Evolutionary conservation across 257 asterid species (phyloP), one percentile per base, ranked within the genome.

Genomic region (Paulownia fortunei): DNA sequence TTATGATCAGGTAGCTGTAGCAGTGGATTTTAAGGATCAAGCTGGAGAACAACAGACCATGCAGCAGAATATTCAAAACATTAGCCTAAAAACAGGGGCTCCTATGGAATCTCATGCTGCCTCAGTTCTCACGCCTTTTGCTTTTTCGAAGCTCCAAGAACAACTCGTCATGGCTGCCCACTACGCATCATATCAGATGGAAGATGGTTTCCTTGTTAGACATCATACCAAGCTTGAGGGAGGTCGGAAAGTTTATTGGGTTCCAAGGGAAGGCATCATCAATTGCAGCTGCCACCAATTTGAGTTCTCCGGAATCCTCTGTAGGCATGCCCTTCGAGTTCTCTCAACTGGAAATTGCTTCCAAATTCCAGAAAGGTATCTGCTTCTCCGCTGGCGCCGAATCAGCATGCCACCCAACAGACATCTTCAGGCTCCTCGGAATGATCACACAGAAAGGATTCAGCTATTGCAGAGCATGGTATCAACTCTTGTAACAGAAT

Each of bases 71-170:
- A 88, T 95, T 39, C 99, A 93, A 79, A 95, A 93, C 84, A 88
- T 96, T 16, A 90, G 91, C 91, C 86, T 96, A 47, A 96, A 93
- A 89, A 96, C 99, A 2, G 98, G 98, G 41, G 97, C 98, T 2
- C 98, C 99, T n/a, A 96, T 93, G 99, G 98, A 96, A 84, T 94
- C 99, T 27, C 98, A 93, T 16, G 97, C 98, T 3, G 97, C 99
- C 42, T 73, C 97, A 2, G 88, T 96, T 70, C 91, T 96, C 19
- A 96, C 98, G 9, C 99, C 98, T 5, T 90, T 84, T 15, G 98
- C 99, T 8, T 95, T 95, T 77, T 86, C 97, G 4, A 95, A 87
- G 88, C 97, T 95, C 84, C 99, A 95, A 83, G 99, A 95, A 78
- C 97, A 95, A 73, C 92, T 95, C 0, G 92, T 95, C 55, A 78